These are phyloP conservation scores for Microdochium paspali DNA, from an alignment of 2,329 filamentous ascomycete genomes.

Conservation along the genomic window DNA sequence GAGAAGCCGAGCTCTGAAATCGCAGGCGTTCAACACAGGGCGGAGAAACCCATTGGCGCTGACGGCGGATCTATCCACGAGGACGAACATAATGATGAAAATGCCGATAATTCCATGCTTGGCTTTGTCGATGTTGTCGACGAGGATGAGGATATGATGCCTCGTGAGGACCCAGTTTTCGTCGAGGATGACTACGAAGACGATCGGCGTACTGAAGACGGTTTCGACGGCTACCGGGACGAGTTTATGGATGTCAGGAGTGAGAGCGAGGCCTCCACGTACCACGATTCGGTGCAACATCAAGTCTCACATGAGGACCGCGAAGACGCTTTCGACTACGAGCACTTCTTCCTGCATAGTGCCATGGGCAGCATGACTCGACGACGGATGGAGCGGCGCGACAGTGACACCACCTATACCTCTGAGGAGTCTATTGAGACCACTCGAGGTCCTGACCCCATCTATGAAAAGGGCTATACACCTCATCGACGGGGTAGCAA, in stretches of 20 bases:
- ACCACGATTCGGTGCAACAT: constrained; percentile 50
- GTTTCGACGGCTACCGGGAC: constrained; percentile 21
- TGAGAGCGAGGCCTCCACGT: constrained; percentile 55
- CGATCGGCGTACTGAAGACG: constrained; percentile 16
- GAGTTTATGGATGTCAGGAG: constrained; percentile 28
- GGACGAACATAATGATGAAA: neutral
- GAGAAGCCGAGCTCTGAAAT: constrained; percentile 17
- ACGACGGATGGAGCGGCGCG: constrained; percentile 32
- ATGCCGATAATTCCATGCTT: constrained; percentile 13
- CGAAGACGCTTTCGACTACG: constrained; percentile 91
- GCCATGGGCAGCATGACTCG: constrained; percentile 71
- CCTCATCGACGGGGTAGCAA: constrained; percentile 32
- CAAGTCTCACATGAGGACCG: constrained; percentile 80
- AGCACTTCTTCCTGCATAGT: constrained; percentile 90
- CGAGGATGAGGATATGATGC: constrained; percentile 21
- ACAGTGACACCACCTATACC: constrained; percentile 42
- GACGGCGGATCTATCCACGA: neutral
- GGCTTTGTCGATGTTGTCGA: constrained; percentile 11
- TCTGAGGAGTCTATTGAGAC: constrained; percentile 56
- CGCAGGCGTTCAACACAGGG: constrained; percentile 7
- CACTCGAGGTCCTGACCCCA: constrained; percentile 36
- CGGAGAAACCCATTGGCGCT: neutral
- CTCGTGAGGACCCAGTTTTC: constrained; percentile 1
- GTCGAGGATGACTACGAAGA: constrained; percentile 6
- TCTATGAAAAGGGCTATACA: constrained; percentile 11